These are phyloP conservation scores for Boletus mariae DNA, from an alignment of 1,284 basidiomycete species.

Conservation along the genomic window DNA sequence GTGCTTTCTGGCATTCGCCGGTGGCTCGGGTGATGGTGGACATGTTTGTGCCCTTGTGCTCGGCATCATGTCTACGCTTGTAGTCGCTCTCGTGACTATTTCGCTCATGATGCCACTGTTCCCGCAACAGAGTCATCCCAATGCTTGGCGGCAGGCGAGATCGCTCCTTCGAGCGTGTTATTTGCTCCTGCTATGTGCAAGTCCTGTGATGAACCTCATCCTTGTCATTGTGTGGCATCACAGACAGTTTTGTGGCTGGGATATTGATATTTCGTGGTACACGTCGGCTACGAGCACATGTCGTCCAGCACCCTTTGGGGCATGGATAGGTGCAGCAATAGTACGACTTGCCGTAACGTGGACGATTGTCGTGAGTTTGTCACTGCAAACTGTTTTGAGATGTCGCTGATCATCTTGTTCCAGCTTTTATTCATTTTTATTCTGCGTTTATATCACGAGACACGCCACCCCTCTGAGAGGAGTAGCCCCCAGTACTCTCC, in stretches of 20 bases:
- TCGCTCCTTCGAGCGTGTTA: conserved; percentile 40
- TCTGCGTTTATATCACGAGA: conserved; percentile 18
- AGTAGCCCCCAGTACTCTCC: conserved; percentile 15
- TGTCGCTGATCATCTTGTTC: conserved; percentile 9
- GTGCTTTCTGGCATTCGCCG: conserved; percentile 55
- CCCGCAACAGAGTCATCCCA: conserved; percentile 20
- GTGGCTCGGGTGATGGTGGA: conserved; percentile 39
- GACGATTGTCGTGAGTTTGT: conserved; percentile 44
- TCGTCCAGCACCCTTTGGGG: conserved; percentile 40
- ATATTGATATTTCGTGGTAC: conserved; percentile 65
- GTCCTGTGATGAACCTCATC: conserved; percentile 52
- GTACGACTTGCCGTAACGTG: conserved; percentile 51
- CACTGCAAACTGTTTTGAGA: background rate
- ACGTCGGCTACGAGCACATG: conserved; percentile 33
- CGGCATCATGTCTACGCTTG: conserved; percentile 55
- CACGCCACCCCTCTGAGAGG: conserved; percentile 16
- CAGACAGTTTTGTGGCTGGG: conserved; percentile 50
- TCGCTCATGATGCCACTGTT: conserved; percentile 43
- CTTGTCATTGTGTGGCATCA: conserved; percentile 47
- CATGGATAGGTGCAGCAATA: conserved; percentile 51
- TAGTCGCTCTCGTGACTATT: conserved; percentile 50
- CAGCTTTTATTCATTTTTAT: conserved; percentile 38
- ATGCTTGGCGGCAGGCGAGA: conserved; percentile 13
- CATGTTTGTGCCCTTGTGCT: conserved; percentile 49
- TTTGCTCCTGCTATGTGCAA: conserved; percentile 46